These are phyloP conservation scores for Botrytis fragariae DNA, from an alignment of 2,329 filamentous ascomycete species.

Conservation along the genomic window DNA sequence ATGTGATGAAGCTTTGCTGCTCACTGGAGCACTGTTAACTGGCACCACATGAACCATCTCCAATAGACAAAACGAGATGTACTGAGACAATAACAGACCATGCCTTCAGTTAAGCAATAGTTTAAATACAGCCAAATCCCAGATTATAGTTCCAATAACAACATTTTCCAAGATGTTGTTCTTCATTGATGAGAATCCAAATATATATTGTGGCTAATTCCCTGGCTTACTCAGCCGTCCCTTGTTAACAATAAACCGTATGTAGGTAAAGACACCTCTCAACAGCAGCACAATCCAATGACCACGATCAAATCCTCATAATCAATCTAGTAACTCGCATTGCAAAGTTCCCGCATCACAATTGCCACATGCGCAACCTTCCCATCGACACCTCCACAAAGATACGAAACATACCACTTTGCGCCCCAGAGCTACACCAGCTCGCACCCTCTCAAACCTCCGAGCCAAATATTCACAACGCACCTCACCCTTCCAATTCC, in stretches of 20 bases:
- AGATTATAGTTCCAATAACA: neutral
- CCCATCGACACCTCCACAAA: neutral
- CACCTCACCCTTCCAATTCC: neutral
- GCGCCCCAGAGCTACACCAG: constrained; percentile 6
- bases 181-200: neutral
- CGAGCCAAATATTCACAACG: neutral
- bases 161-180: too few species aligned
- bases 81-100: neutral
- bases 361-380: neutral
- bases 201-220: neutral
- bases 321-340: neutral
- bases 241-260: neutral
- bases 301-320: neutral
- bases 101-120: neutral
- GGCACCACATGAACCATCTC: neutral
- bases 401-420: constrained; percentile 3
- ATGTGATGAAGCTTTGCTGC: neutral
- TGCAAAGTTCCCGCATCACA: neutral
- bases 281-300: neutral
- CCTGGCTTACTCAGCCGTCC: neutral
- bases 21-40: neutral
- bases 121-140: neutral
- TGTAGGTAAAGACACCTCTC: constrained; percentile 7
- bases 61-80: neutral
- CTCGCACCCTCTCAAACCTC: constrained; percentile 2